phyloP scores from a whole-genome alignment of 345 rosid species.

The Aquilaria malaccensis region DNA sequence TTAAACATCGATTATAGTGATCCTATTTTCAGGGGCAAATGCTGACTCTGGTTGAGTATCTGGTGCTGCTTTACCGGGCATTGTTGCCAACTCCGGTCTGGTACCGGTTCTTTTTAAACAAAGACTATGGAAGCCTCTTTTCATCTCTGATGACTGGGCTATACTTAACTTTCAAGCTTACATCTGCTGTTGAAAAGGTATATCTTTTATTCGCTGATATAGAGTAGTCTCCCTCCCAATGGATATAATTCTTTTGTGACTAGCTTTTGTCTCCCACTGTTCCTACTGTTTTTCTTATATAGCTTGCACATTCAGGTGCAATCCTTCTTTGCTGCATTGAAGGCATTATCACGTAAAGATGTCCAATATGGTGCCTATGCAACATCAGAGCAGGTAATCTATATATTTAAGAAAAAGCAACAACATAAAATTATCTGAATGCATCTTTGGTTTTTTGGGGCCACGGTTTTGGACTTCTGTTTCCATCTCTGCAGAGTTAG shows the following conservation, averaged over 20 bases:
- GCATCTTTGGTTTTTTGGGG: too few species aligned
- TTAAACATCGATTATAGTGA: constrained; percentile 7
- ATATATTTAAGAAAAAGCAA: background rate
- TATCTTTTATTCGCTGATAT: background rate
- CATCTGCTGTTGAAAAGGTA: constrained; percentile 81
- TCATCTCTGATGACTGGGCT: constrained; percentile 77
- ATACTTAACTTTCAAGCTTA: constrained; percentile 75
- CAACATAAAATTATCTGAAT: too few species aligned
- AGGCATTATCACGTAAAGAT: constrained; percentile 88
- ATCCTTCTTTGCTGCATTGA: constrained; percentile 76
- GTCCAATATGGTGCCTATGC: constrained; percentile 97
- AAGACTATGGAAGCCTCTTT: constrained; percentile 83
- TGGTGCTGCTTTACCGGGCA: constrained; percentile 68
- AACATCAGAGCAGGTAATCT: constrained; percentile 85
- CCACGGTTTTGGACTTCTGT: too few species aligned
- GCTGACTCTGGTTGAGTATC: constrained; percentile 69
- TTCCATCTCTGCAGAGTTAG: too few species aligned
- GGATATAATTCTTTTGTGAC: background rate
- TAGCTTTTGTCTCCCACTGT: constrained; percentile 2
- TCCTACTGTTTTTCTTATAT: constrained; percentile 4
- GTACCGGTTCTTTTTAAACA: constrained; percentile 84
- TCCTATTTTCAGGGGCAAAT: constrained; percentile 53
- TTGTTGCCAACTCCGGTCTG: constrained; percentile 81
- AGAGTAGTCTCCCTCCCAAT: background rate
- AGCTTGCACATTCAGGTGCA: constrained; percentile 58